These are phyloP conservation scores for Yamadazyma dendronema DNA, from an alignment of 1,139 yeast species.

Conservation along the genomic window DNA sequence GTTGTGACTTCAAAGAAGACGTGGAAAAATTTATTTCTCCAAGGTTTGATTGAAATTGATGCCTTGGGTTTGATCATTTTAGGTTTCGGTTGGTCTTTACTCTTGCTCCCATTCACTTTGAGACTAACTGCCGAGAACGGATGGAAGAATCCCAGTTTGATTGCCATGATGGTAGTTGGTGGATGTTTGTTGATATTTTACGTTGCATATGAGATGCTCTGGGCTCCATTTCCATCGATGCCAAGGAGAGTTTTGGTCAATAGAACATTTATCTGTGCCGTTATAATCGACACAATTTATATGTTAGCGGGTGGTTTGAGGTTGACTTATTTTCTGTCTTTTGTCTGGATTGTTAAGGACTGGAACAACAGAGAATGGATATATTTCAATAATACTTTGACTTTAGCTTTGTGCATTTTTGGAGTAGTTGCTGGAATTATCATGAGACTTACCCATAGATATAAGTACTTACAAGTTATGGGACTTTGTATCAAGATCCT, in stretches of 20 bases:
- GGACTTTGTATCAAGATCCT: constrained; percentile 27
- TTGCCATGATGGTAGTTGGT: constrained; percentile 37
- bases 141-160: constrained; percentile 34
- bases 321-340: constrained; percentile 10
- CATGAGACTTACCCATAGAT: constrained; percentile 28
- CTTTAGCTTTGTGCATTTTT: constrained; percentile 32
- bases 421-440: constrained; percentile 30
- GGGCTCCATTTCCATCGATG: constrained; percentile 31
- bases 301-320: constrained; percentile 20
- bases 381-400: constrained; percentile 30
- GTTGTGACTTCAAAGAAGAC: constrained; percentile 1
- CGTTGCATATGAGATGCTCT: constrained; percentile 23
- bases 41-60: constrained; percentile 23
- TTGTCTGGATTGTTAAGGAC: constrained; percentile 22
- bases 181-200: constrained; percentile 25
- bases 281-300: constrained; percentile 14
- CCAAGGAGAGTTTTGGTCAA: constrained; percentile 28
- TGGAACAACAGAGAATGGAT: constrained; percentile 28
- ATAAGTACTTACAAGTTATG: constrained; percentile 26
- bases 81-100: constrained; percentile 33
- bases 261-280: constrained; percentile 31
- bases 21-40: constrained; percentile 1
- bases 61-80: constrained; percentile 32
- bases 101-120: constrained; percentile 33
- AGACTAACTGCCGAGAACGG: constrained; percentile 23